Evolutionary conservation across 306 rosid genomes (phyloP).

Genomic region (Trifolium pratense): DNA sequence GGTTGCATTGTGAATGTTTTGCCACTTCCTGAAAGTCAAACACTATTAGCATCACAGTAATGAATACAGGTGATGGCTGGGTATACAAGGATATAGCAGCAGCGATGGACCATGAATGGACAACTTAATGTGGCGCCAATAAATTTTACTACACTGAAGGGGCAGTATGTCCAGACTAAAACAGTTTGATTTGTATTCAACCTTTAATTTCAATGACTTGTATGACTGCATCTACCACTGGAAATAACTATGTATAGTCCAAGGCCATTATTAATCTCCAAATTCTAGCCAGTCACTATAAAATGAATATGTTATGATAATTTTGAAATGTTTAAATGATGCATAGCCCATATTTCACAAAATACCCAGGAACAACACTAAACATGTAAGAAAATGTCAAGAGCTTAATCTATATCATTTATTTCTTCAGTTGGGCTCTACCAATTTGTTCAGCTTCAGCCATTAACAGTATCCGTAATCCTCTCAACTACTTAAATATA

Average conservation of each 20-base stretch:
- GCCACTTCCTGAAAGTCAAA: constrained; percentile 80
- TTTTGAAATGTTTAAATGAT: constrained; percentile 14
- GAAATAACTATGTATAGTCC: constrained; percentile 14
- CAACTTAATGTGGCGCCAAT: constrained; percentile 5
- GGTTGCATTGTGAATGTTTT: constrained; percentile 98
- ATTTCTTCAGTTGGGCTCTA: not conserved
- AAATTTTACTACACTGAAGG: constrained; percentile 26
- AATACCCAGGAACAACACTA: constrained; percentile 16
- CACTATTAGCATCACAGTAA: constrained; percentile 40
- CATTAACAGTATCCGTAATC: constrained; percentile 31
- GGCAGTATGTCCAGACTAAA: constrained; percentile 10
- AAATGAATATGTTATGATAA: not conserved
- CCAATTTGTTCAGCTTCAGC: constrained; percentile 31
- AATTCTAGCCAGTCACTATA: not conserved
- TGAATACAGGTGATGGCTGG: constrained; percentile 23
- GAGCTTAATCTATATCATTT: constrained; percentile 9
- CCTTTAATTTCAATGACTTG: not conserved
- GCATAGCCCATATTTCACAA: constrained; percentile 22
- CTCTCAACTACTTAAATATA: not conserved
- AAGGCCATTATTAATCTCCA: constrained; percentile 16
- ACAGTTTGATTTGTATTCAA: constrained; percentile 18
- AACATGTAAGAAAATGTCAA: constrained; percentile 5
- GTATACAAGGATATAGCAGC: constrained; percentile 20
- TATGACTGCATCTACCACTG: constrained; percentile 10
- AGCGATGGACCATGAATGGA: constrained; percentile 29